phyloP scores from a whole-genome alignment of 2,329 filamentous ascomycete genomes.

The Alternaria gaisen region DNA sequence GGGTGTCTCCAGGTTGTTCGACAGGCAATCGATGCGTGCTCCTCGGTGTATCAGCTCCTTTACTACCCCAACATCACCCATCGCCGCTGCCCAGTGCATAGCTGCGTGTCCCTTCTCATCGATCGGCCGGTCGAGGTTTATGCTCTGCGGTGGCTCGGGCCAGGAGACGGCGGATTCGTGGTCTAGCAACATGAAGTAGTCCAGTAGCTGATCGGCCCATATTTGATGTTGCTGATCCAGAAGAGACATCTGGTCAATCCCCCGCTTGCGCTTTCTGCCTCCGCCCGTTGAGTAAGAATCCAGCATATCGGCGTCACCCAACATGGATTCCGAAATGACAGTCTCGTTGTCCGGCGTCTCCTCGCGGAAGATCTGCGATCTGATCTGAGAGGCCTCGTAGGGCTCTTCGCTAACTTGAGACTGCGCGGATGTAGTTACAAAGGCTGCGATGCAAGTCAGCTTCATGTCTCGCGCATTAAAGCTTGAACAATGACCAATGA shows the following conservation, averaged over 20 bases:
- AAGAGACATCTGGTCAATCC: conserved; percentile 68
- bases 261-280: conserved; percentile 79
- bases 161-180: conserved; percentile 74
- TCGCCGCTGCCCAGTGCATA: conserved; percentile 95
- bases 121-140: conserved; percentile 90
- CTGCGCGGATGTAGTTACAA: conserved; percentile 35
- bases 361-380: conserved; percentile 71
- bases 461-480: background rate
- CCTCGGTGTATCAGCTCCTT: conserved; percentile 84
- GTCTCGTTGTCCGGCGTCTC: conserved; percentile 86
- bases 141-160: conserved; percentile 83
- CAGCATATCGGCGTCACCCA: conserved; percentile 82
- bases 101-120: conserved; percentile 93
- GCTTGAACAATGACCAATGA: conserved; percentile 11
- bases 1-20: conserved; percentile 77
- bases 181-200: conserved; percentile 92
- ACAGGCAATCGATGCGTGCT: conserved; percentile 74
- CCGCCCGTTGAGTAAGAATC: conserved; percentile 65
- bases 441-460: conserved; percentile 28
- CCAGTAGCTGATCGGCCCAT: conserved; percentile 91
- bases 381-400: conserved; percentile 70
- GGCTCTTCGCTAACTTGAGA: conserved; percentile 64
- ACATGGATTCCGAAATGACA: conserved; percentile 82
- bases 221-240: conserved; percentile 86
- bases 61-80: conserved; percentile 94